phyloP scores from a whole-genome alignment of 2,329 filamentous ascomycete species.

The Aspergillus cejpii region DNA sequence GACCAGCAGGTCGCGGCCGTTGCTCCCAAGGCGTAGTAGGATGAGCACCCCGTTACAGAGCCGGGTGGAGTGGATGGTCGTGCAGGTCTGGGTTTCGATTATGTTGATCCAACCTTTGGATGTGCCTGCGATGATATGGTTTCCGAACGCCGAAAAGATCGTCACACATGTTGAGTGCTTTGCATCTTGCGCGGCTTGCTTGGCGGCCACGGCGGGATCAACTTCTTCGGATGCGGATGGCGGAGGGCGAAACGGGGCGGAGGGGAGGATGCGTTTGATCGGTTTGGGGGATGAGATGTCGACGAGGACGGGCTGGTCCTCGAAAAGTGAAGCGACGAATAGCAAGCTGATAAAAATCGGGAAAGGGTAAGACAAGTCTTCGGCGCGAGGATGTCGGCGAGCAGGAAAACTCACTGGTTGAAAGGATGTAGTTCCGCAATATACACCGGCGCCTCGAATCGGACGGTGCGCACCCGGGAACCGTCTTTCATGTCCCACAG shows the following conservation, averaged over 20 bases:
- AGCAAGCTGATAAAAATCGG: slow-evolving; percentile 51
- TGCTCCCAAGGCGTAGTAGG: slow-evolving; percentile 73
- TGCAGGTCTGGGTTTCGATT: slow-evolving; percentile 71
- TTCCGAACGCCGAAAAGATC: slow-evolving; percentile 76
- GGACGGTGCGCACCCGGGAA: slow-evolving; percentile 69
- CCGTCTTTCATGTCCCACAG: slow-evolving; percentile 83
- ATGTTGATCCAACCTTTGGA: slow-evolving; percentile 96
- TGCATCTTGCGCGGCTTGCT: slow-evolving; percentile 82
- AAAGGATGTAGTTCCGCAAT: slow-evolving; percentile 91
- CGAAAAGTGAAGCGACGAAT: slow-evolving; percentile 87
- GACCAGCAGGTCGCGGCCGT: slow-evolving; percentile 79
- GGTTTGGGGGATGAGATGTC: slow-evolving; percentile 66
- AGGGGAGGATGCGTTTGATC: slow-evolving; percentile 70
- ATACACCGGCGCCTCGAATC: slow-evolving; percentile 89
- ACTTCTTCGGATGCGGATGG: slow-evolving; percentile 60
- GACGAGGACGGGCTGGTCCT: slow-evolving; percentile 84
- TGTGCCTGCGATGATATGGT: slow-evolving; percentile 86
- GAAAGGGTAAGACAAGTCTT: slow-evolving; percentile 3
- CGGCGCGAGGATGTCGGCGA: not conserved
- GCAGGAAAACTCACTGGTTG: slow-evolving; percentile 62
- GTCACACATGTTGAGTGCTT: slow-evolving; percentile 93
- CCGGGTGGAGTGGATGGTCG: slow-evolving; percentile 83
- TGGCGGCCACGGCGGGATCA: slow-evolving; percentile 56
- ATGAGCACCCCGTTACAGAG: slow-evolving; percentile 84
- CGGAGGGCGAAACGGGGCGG: slow-evolving; percentile 68